phyloP scores from a whole-genome alignment of 2,329 filamentous ascomycete species.

The Sphaceloma murrayae region DNA sequence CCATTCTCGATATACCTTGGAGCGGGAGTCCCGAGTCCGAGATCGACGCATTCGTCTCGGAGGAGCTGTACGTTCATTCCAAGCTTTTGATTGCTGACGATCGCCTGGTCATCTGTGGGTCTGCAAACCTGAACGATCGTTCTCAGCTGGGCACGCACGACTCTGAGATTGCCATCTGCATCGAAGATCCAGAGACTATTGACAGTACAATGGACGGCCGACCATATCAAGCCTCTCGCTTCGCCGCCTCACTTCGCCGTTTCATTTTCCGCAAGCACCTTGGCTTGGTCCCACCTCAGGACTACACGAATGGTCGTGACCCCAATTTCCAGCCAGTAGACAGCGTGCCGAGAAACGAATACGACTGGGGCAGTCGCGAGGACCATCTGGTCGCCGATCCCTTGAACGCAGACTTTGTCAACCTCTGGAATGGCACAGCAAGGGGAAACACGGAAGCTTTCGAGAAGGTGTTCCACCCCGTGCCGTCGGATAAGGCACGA shows the following conservation, averaged over 20 bases:
- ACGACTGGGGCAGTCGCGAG: slow-evolving; percentile 40
- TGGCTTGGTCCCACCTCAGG: slow-evolving; percentile 67
- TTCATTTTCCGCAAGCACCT: slow-evolving; percentile 88
- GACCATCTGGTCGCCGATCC: slow-evolving; percentile 61
- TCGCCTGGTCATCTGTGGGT: slow-evolving; percentile 70
- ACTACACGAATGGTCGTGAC: slow-evolving; percentile 48
- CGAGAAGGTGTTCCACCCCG: slow-evolving; percentile 68
- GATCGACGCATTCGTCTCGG: slow-evolving; percentile 53
- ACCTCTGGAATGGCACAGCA: slow-evolving; percentile 65
- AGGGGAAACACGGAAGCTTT: slow-evolving; percentile 72
- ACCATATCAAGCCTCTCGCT: slow-evolving; percentile 61
- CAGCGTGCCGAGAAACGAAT: slow-evolving; percentile 45
- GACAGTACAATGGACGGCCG: slow-evolving; percentile 64
- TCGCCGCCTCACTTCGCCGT: slow-evolving; percentile 71
- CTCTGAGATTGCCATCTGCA: slow-evolving; percentile 80
- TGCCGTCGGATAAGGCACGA: slow-evolving; percentile 58
- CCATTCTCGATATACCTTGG: slow-evolving; percentile 57
- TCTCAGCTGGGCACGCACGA: slow-evolving; percentile 78
- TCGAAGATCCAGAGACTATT: slow-evolving; percentile 65
- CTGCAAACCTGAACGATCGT: slow-evolving; percentile 58
- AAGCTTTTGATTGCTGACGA: slow-evolving; percentile 78
- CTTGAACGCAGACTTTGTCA: slow-evolving; percentile 56
- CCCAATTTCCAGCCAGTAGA: slow-evolving; percentile 48
- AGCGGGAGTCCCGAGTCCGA: slow-evolving; percentile 45
- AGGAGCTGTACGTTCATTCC: slow-evolving; percentile 55